These are phyloP conservation scores for Diaporthe sp. DNA, from an alignment of 2,329 filamentous ascomycete species.

Conservation along the genomic window DNA sequence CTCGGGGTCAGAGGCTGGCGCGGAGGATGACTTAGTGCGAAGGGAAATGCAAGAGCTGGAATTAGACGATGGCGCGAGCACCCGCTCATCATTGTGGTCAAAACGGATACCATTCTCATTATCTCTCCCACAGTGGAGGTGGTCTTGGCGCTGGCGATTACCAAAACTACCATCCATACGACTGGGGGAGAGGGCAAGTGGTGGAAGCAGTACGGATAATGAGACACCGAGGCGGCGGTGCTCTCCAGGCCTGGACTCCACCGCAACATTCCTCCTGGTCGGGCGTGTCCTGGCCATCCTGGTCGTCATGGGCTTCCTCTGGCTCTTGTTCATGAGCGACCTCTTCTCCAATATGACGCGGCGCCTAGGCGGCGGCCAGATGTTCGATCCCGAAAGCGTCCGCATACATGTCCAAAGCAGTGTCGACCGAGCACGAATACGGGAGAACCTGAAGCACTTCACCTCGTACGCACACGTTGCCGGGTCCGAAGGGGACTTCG, in stretches of 20 bases:
- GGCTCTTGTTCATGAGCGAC: slow-evolving; percentile 87
- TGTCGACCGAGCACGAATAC: slow-evolving; percentile 76
- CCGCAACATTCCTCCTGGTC: slow-evolving; percentile 68
- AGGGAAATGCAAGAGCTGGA: slow-evolving; percentile 92
- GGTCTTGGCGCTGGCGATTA: slow-evolving; percentile 64
- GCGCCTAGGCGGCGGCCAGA: slow-evolving; percentile 72
- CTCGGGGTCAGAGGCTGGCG: slow-evolving; percentile 57
- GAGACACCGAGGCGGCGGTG: slow-evolving; percentile 38
- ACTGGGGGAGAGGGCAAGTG: slow-evolving; percentile 42
- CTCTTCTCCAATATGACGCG: slow-evolving; percentile 76
- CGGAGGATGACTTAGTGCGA: slow-evolving; percentile 74
- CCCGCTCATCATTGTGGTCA: slow-evolving; percentile 58
- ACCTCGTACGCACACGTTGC: slow-evolving; percentile 90
- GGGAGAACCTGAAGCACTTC: slow-evolving; percentile 79
- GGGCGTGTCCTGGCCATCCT: slow-evolving; percentile 80
- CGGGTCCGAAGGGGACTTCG: slow-evolving; percentile 93
- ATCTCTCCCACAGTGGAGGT: slow-evolving; percentile 65
- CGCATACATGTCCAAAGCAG: slow-evolving; percentile 78
- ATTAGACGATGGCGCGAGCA: slow-evolving; percentile 55
- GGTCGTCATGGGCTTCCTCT: slow-evolving; percentile 81
- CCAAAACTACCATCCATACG: slow-evolving; percentile 58
- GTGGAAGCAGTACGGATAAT: slow-evolving; percentile 38
- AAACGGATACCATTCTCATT: slow-evolving; percentile 66
- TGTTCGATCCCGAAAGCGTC: slow-evolving; percentile 87
- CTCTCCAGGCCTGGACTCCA: slow-evolving; percentile 53